Evolutionary conservation across 306 rosid species (phyloP).

Genomic region (Casuarina glauca): DNA sequence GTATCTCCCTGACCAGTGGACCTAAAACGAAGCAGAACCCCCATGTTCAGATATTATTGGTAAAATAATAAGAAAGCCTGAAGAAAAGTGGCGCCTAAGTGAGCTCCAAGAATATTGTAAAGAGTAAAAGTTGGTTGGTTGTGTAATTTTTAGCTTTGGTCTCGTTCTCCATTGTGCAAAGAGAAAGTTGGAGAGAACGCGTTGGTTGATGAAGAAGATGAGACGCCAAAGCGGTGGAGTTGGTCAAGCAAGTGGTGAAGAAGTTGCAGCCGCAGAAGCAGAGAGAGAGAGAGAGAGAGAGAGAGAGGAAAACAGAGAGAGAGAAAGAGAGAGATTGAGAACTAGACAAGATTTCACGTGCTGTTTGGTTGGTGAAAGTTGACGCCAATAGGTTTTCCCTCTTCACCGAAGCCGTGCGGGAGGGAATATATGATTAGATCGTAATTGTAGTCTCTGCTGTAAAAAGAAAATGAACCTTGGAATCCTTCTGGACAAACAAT

Average conservation of each 20-base stretch:
- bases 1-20: slow-evolving; percentile 78
- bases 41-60: slow-evolving; percentile 5
- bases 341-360: slow-evolving; percentile 31
- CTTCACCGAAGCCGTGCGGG: slow-evolving; percentile 37
- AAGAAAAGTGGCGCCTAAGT: neutral
- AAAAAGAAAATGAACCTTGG: neutral
- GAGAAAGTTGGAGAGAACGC: slow-evolving; percentile 18
- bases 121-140: slow-evolving; percentile 13
- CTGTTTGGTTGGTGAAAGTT: slow-evolving; percentile 41
- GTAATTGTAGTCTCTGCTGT: slow-evolving; percentile 30
- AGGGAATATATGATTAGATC: slow-evolving; percentile 40
- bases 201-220: neutral
- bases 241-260: slow-evolving; percentile 3
- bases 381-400: slow-evolving; percentile 27
- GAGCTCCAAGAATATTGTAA: slow-evolving; percentile 17
- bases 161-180: slow-evolving; percentile 22
- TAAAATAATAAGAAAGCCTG: slow-evolving; percentile 1
- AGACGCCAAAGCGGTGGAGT: neutral
- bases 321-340: neutral
- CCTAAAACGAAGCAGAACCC: slow-evolving; percentile 12
- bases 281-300: neutral
- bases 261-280: neutral
- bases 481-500: slow-evolving; percentile 9
- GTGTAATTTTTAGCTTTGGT: slow-evolving; percentile 17
- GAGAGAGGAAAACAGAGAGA: neutral